These are phyloP conservation scores for Aspergillus ochraceus DNA, from an alignment of 2,329 filamentous ascomycete genomes.

Conservation along the genomic window DNA sequence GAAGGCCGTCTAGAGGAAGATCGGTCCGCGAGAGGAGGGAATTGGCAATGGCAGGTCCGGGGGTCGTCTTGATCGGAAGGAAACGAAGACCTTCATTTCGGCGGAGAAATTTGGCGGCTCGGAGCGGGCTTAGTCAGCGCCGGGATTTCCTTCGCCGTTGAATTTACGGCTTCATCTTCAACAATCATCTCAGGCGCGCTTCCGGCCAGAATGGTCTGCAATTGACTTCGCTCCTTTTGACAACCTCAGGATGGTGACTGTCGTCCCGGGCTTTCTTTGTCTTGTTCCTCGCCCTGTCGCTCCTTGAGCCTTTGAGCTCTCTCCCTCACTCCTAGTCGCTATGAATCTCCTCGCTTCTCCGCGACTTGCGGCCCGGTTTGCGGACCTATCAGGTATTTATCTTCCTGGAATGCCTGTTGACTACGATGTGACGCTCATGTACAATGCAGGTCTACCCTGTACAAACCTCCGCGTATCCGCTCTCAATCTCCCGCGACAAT, in stretches of 20 bases:
- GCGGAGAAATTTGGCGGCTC: slow-evolving; percentile 33
- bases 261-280: neutral
- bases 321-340: no score
- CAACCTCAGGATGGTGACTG: neutral
- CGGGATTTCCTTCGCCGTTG: neutral
- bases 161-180: neutral
- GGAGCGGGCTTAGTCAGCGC: slow-evolving; percentile 33
- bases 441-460: neutral
- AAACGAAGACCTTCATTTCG: slow-evolving; percentile 17
- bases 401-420: neutral
- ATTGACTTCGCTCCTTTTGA: neutral
- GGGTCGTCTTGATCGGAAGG: neutral
- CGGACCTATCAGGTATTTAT: neutral
- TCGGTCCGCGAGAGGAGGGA: no score
- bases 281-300: neutral
- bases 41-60: neutral
- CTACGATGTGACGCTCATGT: neutral
- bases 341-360: neutral
- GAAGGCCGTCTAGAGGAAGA: neutral
- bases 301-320: neutral
- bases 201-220: neutral
- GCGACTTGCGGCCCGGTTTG: neutral
- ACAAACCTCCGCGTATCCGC: neutral
- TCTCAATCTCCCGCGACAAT: slow-evolving; percentile 2
- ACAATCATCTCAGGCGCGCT: neutral